Conservation (phyloP, 768 basidiomycete genomes). For the Albatrellus ellisii region DNA sequence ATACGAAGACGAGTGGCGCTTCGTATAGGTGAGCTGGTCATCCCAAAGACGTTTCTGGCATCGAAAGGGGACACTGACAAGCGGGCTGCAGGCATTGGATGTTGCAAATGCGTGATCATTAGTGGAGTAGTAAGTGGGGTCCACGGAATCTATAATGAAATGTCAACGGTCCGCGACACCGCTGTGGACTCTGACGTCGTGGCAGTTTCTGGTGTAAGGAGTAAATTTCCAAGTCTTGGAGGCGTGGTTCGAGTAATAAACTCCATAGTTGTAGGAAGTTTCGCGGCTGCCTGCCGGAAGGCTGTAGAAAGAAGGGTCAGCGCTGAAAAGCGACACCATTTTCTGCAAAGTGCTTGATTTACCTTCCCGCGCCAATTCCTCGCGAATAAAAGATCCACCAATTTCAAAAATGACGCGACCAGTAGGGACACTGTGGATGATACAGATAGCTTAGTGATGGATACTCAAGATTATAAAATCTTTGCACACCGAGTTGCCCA, state of each 20-base stretch:
- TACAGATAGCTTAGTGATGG: not conserved
- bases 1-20: no score
- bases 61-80: not conserved
- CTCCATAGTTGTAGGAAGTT: conserved; percentile 80
- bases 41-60: no score
- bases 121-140: not conserved
- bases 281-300: conserved; percentile 75
- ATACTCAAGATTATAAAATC: not conserved
- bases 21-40: no score
- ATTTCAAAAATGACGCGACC: conserved; percentile 93
- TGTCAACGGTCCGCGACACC: not conserved
- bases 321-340: conserved; percentile 1
- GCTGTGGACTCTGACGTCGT: not conserved
- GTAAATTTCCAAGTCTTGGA: conserved; percentile 59
- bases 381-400: conserved; percentile 78
- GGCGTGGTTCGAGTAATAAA: conserved; percentile 61
- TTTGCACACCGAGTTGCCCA: conserved; percentile 79
- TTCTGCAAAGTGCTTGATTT: conserved; percentile 13
- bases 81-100: not conserved
- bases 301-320: conserved; percentile 30
- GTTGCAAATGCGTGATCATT: not conserved
- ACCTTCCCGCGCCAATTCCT: conserved; percentile 91
- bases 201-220: conserved; percentile 22
- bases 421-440: conserved; percentile 58
- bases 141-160: not conserved